Conservation (phyloP, 2,329 filamentous ascomycete species). For the Microdochium bolleyi region DNA sequence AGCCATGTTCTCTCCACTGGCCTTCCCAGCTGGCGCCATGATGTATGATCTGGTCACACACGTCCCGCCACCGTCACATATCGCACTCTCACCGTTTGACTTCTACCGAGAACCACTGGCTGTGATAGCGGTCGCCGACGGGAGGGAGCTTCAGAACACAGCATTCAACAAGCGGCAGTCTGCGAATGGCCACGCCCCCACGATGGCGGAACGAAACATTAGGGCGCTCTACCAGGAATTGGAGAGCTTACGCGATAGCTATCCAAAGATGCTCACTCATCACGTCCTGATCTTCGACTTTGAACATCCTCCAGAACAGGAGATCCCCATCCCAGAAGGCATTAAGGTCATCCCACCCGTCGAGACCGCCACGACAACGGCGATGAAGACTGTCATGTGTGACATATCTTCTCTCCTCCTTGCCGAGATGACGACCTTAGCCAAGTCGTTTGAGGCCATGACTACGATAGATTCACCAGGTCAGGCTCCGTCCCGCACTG, state of each 20-base stretch:
- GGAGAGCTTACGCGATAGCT: constrained; percentile 61
- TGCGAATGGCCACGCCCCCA: constrained; percentile 38
- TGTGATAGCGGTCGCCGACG: constrained; percentile 80
- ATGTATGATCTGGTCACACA: constrained; percentile 83
- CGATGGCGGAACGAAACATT: constrained; percentile 48
- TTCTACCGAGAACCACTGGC: constrained; percentile 77
- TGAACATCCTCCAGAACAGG: constrained; percentile 34
- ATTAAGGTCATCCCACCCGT: constrained; percentile 63
- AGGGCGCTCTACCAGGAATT: constrained; percentile 58
- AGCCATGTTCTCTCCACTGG: constrained; percentile 93
- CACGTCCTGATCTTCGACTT: constrained; percentile 77
- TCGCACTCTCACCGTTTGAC: constrained; percentile 81
- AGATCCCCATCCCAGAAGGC: constrained; percentile 54
- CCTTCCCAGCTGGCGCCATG: constrained; percentile 77
- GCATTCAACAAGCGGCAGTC: constrained; percentile 48
- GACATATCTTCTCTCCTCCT: constrained; percentile 67
- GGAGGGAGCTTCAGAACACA: constrained; percentile 53
- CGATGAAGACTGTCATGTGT: constrained; percentile 74
- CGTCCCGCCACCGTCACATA: constrained; percentile 69
- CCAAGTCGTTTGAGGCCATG: constrained; percentile 64
- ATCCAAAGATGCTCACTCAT: constrained; percentile 69
- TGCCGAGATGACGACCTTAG: constrained; percentile 67
- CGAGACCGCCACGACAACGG: constrained; percentile 64
- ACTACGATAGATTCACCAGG: constrained; percentile 73
- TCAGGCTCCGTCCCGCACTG: constrained; percentile 30